Percentiles rank a stretch among this genome's conserved stretches.
phyloP scores from a whole-genome alignment of 768 basidiomycete species.

The Mycena galopus region DNA sequence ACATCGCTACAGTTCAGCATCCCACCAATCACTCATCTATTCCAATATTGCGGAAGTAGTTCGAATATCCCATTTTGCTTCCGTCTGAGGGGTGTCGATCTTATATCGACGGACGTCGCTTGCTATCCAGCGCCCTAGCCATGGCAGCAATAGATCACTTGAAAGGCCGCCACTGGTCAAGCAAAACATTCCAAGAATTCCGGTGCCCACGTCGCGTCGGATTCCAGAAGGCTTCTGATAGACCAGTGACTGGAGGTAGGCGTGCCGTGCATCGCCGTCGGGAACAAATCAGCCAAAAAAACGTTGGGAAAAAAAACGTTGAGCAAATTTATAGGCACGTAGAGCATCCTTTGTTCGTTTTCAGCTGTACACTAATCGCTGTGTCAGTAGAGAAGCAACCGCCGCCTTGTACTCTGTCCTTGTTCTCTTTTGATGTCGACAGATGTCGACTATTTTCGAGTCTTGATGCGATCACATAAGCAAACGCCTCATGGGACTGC shows the following conservation, averaged over 20 bases:
- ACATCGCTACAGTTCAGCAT: not conserved
- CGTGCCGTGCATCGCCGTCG: too few species aligned
- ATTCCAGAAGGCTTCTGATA: not conserved
- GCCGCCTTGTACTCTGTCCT: slow-evolving; percentile 18
- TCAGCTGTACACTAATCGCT: not conserved
- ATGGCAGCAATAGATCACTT: slow-evolving; percentile 7
- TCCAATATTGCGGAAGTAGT: not conserved
- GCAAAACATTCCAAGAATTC: not conserved
- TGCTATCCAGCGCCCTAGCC: too few species aligned
- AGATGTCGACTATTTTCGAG: too few species aligned
- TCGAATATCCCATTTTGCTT: slow-evolving; percentile 5
- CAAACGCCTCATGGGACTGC: slow-evolving; percentile 13
- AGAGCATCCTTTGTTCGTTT: not conserved
- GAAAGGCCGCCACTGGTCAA: not conserved
- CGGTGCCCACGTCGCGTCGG: not conserved
- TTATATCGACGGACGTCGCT: not conserved
- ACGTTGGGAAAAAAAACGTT: not conserved
- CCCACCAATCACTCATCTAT: not conserved
- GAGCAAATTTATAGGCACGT: not conserved
- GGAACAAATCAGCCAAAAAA: too few species aligned
- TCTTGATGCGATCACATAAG: not conserved
- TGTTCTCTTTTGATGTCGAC: slow-evolving; percentile 29
- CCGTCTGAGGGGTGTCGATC: not conserved
- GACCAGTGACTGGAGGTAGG: not conserved
- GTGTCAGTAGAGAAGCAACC: slow-evolving; percentile 3